Conservation (phyloP, 2,329 filamentous ascomycete species). For the Pseudogymnoascus destructans region DNA sequence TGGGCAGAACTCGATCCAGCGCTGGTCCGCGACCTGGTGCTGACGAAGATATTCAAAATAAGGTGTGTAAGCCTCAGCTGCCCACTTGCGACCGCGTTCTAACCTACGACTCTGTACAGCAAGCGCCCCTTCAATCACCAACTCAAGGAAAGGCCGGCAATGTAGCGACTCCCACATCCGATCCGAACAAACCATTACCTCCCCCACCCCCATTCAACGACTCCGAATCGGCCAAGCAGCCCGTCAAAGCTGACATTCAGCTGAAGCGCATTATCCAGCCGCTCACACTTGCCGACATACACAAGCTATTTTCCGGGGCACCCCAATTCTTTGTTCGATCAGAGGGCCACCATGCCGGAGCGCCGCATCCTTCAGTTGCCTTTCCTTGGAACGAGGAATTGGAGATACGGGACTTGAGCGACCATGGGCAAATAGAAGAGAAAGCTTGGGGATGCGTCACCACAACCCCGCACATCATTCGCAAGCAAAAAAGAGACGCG, state of each 20-base stretch:
- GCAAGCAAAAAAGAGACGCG: conserved; percentile 35
- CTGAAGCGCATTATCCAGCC: conserved; percentile 46
- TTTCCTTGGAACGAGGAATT: conserved; percentile 55
- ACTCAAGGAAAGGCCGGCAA: neutral
- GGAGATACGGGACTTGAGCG: conserved; percentile 48
- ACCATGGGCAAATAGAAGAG: conserved; percentile 51
- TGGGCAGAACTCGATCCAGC: neutral
- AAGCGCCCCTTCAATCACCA: neutral
- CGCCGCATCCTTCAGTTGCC: conserved; percentile 48
- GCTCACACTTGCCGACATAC: conserved; percentile 45
- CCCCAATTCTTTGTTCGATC: conserved; percentile 56
- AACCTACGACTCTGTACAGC: neutral
- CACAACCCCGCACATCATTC: conserved; percentile 48
- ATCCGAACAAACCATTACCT: conserved; percentile 45
- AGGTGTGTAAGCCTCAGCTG: neutral
- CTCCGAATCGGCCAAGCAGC: conserved; percentile 26
- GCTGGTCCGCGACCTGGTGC: neutral
- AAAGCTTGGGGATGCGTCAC: conserved; percentile 50
- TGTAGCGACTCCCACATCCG: conserved; percentile 19
- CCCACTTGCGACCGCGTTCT: neutral
- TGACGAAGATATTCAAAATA: neutral
- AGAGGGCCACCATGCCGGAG: conserved; percentile 45
- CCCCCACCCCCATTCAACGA: conserved; percentile 34
- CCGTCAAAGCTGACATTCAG: conserved; percentile 30
- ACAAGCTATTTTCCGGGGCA: conserved; percentile 62